Evolutionary conservation across 306 rosid species (phyloP).

Genomic region (Styphnolobium japonicum): DNA sequence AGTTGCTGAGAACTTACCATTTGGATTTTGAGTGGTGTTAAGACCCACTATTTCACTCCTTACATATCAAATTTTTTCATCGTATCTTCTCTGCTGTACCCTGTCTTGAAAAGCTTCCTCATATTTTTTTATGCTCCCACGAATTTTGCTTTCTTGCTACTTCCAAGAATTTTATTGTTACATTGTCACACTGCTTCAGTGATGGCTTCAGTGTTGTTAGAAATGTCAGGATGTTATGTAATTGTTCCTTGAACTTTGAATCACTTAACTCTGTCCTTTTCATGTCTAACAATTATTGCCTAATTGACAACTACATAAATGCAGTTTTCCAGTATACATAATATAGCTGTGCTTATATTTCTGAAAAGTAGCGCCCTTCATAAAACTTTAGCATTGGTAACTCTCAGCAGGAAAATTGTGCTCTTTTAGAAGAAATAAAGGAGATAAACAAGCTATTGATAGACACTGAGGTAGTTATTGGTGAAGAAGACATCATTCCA

Average conservation of each 20-base stretch:
- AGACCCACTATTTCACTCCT: not conserved
- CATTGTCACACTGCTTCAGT: not conserved
- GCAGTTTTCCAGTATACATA: not conserved
- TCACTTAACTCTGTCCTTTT: not conserved
- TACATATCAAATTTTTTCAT: not conserved
- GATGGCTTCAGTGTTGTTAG: not conserved
- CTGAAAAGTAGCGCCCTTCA: not conserved
- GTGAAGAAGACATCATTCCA: slow-evolving; percentile 4
- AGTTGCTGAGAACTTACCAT: not conserved
- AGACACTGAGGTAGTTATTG: slow-evolving; percentile 31
- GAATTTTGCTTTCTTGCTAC: not conserved
- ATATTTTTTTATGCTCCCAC: not conserved
- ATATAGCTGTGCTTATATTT: not conserved
- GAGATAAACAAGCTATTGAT: slow-evolving; percentile 34
- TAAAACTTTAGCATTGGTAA: not conserved
- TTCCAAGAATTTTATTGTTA: not conserved
- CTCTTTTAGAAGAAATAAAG: slow-evolving; percentile 38
- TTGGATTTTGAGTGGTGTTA: not conserved
- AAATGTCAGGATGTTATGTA: not conserved
- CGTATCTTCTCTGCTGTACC: not conserved
- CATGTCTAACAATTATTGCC: not conserved
- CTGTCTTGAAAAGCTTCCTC: not conserved
- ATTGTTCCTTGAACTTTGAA: not conserved
- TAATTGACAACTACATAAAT: not conserved
- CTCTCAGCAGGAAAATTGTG: slow-evolving; percentile 31